These are phyloP conservation scores for Blastomyces parvus DNA, from an alignment of 2,329 filamentous ascomycete genomes.

Conservation along the genomic window DNA sequence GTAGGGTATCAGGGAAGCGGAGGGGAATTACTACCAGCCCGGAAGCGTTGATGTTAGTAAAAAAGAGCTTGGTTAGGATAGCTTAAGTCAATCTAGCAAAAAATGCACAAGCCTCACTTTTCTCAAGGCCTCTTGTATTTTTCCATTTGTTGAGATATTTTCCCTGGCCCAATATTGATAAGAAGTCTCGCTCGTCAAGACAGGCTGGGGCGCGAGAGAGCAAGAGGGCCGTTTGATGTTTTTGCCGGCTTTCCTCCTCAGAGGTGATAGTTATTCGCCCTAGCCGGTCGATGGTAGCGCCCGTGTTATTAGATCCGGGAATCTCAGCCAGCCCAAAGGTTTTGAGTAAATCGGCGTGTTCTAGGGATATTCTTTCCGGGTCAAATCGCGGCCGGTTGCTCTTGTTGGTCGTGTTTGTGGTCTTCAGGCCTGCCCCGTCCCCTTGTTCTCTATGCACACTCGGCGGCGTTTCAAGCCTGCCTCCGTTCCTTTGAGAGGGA, in stretches of 20 bases:
- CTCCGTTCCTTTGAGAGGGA: neutral
- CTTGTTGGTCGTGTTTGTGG: neutral
- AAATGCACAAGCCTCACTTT: conserved; percentile 11
- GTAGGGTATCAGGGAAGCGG: conserved; percentile 15
- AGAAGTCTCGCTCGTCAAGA: conserved; percentile 18
- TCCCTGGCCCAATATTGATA: conserved; percentile 11
- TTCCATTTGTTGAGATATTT: conserved; percentile 14
- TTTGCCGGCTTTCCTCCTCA: conserved; percentile 11
- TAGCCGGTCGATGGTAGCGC: conserved; percentile 12
- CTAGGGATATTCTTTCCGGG: conserved; percentile 7
- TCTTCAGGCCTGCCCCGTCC: neutral
- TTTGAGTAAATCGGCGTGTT: conserved; percentile 12
- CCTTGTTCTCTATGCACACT: neutral
- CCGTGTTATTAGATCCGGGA: conserved; percentile 12
- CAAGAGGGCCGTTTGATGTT: conserved; percentile 17
- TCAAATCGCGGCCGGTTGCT: conserved; percentile 7
- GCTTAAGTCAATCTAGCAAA: neutral
- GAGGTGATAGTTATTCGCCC: conserved; percentile 15
- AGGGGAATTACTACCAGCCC: conserved; percentile 17
- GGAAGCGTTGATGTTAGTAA: neutral
- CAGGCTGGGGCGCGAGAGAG: conserved; percentile 15
- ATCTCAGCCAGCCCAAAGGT: conserved; percentile 17
- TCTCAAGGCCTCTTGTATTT: conserved; percentile 14
- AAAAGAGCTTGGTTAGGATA: neutral
- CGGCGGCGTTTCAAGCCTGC: neutral